These are phyloP conservation scores for Globisporangium spinosum DNA, from an alignment of 352 stramenopile genomes.

Conservation along the genomic window DNA sequence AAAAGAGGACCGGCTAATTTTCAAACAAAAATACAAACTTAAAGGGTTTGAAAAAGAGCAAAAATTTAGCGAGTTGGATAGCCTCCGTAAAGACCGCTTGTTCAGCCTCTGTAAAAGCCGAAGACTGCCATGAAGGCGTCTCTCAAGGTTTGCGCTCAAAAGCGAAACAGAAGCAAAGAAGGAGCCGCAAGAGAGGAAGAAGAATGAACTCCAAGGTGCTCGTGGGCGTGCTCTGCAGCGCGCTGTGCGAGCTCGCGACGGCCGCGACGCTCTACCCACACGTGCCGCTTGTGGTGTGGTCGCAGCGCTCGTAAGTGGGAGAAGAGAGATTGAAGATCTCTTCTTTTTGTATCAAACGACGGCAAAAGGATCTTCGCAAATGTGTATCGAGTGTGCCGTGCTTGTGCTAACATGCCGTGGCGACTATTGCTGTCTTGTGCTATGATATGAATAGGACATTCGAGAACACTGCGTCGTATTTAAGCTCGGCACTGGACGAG, in stretches of 20 bases:
- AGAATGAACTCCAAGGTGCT: constrained; percentile 27
- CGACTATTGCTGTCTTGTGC: not conserved
- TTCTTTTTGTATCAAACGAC: not conserved
- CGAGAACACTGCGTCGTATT: constrained; percentile 36
- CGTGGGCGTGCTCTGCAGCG: constrained; percentile 16
- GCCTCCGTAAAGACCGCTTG: no score
- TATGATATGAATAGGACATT: constrained; percentile 37
- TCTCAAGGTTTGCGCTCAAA: not conserved
- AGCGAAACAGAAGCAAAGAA: constrained; percentile 20
- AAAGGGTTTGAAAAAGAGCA: no score
- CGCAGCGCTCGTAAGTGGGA: constrained; percentile 48
- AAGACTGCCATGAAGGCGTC: not conserved
- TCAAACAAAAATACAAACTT: no score
- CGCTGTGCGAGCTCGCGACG: constrained; percentile 23
- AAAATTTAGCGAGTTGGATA: no score
- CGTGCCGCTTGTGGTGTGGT: constrained; percentile 67
- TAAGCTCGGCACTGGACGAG: constrained; percentile 45
- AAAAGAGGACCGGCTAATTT: no score
- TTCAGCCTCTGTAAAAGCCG: no score
- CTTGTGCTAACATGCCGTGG: not conserved
- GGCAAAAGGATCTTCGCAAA: constrained; percentile 5
- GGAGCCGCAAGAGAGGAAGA: constrained; percentile 23
- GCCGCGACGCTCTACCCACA: constrained; percentile 39
- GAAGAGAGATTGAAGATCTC: not conserved
- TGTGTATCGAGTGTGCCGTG: not conserved